These are phyloP conservation scores for Tilletiaria anomala DNA, from an alignment of 1,284 basidiomycete genomes.

Conservation along the genomic window DNA sequence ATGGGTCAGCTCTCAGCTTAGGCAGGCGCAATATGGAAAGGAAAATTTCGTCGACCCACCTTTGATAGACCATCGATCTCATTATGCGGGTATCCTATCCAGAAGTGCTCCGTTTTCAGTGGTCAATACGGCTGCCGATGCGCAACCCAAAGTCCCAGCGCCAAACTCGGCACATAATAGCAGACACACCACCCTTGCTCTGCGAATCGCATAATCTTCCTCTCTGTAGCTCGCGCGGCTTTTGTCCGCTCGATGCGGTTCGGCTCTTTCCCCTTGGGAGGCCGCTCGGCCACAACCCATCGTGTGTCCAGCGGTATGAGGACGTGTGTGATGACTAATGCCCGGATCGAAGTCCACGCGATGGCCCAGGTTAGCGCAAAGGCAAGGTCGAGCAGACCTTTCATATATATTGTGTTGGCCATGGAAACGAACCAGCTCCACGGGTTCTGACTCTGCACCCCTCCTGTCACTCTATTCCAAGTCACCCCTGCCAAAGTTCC, in stretches of 20 bases:
- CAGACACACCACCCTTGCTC: slow-evolving; percentile 79
- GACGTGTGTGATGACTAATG: slow-evolving; percentile 16
- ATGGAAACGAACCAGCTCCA: no score
- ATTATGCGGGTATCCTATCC: slow-evolving; percentile 67
- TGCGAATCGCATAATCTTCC: slow-evolving; percentile 69
- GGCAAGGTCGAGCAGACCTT: slow-evolving; percentile 1
- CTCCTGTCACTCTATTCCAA: no score
- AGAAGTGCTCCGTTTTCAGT: slow-evolving; percentile 56
- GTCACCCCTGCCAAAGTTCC: no score
- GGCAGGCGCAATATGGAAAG: no score
- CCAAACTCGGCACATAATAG: slow-evolving; percentile 67
- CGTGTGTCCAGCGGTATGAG: slow-evolving; percentile 20
- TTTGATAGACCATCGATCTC: slow-evolving; percentile 66
- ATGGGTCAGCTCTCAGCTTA: no score
- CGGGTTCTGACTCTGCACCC: no score
- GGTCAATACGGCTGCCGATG: slow-evolving; percentile 52
- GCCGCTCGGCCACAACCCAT: slow-evolving; percentile 5
- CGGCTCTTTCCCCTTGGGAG: no score
- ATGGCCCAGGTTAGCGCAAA: slow-evolving; percentile 26
- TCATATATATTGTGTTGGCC: neutral
- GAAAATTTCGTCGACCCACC: slow-evolving; percentile 1
- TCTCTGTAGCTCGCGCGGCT: slow-evolving; percentile 42
- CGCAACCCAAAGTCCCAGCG: slow-evolving; percentile 48
- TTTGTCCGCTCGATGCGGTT: no score
- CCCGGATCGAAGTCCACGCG: slow-evolving; percentile 20